Evolutionary conservation across 345 rosid genomes (phyloP), one percentile per base, ranked within the genome.

Genomic region (Eucalyptus virginea): DNA sequence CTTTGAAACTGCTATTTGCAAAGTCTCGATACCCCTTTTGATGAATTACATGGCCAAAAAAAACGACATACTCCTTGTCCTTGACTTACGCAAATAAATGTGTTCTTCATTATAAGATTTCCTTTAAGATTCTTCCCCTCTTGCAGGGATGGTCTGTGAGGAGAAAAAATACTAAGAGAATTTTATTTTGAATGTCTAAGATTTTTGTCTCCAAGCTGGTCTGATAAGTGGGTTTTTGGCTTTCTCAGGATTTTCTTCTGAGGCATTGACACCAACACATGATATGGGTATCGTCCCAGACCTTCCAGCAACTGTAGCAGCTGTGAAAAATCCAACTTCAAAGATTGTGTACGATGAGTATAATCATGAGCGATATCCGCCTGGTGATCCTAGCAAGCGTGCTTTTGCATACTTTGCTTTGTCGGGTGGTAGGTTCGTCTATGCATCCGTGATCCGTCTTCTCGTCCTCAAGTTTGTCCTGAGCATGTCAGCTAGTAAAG

Each of bases 401-500:
- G 95, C 96, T 40, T 95, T 95, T 92, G 96, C 96, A 85, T 95
- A 95, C 90, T 95, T 95, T 88, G 93, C 93, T 81, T 90, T 95
- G 89, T 87, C 95, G 5, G 96, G 96, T 89, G 96, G 96, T 81
- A 93, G 95, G 92, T 95, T 95, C 60, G 95, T 93, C 49, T 95
- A 95, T 92, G 96, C 96, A 52, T 95, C 96, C 23, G 86, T 95
- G 87, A 88, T 94, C 88, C 95, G 96, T 54, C 95, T 95, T 86
- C 90, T 94, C 89, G 37, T 95, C 89, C 96, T 95, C 89, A 95
- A 95, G 93, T 92, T 95, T 89, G 95, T 95, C 86, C 89, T 95
- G 81, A 95, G 95, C 92, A 95, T 95, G 96, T 94, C 96, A 30
- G 96, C 96, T 11, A 94, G 95, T 91, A 94, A 93, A 85, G 96